Base-by-base conservation (phyloP, 148 eudicot genomes). In the Dysphania ambrosioides region DNA sequence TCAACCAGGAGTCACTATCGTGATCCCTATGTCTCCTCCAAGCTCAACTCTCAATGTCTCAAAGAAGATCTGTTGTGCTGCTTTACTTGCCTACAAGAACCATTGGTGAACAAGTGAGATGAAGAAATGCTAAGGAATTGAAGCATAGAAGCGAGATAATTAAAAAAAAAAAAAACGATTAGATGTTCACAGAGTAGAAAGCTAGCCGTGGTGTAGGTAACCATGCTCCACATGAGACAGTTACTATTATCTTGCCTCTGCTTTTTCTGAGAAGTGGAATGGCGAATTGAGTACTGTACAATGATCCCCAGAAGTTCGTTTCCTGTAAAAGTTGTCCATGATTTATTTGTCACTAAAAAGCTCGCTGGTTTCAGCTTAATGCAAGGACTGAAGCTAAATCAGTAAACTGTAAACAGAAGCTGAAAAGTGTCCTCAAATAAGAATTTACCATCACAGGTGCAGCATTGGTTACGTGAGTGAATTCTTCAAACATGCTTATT, bases 301-400 rank as follows among this genome's bases (percentile, higher is more conserved):
- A 82, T 26, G 88, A 72, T 4, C 91, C 91, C 97, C 96, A 91
- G 71, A 88, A 88, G 79, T 91, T 91, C 12, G 83, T 82, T n/a
- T 91, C 96, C 92, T 90, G 86, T n/a, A 64, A 47, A 72, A 60
- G 35, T 2, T 12, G 18, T 47, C 16, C 21, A 4, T 6, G 16
- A 15, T 11, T 1, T 16, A 15, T 18, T 29, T n/a, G 18, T 72
- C 29, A 64, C 18, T 12, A 47, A 47, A 13, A 47, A 47, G 53
- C 53, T 11, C n/a, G n/a, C n/a, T n/a, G n/a, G 53, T 47, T 16
- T 32, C 51, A 32, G 42, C 35, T 8, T 49, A 23, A 16, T 55
- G n/a, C 30, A 15, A 30, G 26, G 13, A 26, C 16, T 16, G 10
- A 16, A 29, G 35, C 16, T 16, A 21, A 16, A 29, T 10, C 59